Evolutionary conservation across 768 basidiomycete species (phyloP).

Genomic region (Fistulinella prunicolor): DNA sequence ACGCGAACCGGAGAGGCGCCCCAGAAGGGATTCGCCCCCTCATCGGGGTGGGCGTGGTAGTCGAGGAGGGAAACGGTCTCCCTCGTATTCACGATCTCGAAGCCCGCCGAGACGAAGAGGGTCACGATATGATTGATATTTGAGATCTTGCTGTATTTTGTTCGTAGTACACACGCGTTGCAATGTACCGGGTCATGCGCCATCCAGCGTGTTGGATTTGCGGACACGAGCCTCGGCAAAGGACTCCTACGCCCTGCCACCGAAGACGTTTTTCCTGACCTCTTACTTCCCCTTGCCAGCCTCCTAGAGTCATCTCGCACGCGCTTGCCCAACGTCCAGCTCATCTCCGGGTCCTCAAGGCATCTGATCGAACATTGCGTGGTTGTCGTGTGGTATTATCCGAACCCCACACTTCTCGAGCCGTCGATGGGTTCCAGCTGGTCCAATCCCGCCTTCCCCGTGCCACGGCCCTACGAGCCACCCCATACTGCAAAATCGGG

Average conservation of each 20-base stretch:
- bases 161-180: background rate
- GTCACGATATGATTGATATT: constrained; percentile 31
- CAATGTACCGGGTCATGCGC: too few relatives aligned
- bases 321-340: background rate
- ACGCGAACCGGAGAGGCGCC: constrained; percentile 46
- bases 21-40: constrained; percentile 48
- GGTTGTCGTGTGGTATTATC: background rate
- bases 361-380: constrained; percentile 9
- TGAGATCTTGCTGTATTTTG: constrained; percentile 5
- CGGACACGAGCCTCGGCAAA: too few relatives aligned
- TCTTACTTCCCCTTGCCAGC: too few relatives aligned
- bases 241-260: too few relatives aligned
- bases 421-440: constrained; percentile 23
- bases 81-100: constrained; percentile 38
- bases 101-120: constrained; percentile 40
- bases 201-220: too few relatives aligned
- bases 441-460: constrained; percentile 25
- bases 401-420: background rate
- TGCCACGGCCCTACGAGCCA: constrained; percentile 6
- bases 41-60: constrained; percentile 45
- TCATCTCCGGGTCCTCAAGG: constrained; percentile 9
- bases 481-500: constrained; percentile 3
- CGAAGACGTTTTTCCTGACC: too few relatives aligned
- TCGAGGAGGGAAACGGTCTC: constrained; percentile 39
- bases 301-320: too few relatives aligned